Base-by-base conservation (phyloP, 441 rosid genomes). In the Erodium texanum region DNA sequence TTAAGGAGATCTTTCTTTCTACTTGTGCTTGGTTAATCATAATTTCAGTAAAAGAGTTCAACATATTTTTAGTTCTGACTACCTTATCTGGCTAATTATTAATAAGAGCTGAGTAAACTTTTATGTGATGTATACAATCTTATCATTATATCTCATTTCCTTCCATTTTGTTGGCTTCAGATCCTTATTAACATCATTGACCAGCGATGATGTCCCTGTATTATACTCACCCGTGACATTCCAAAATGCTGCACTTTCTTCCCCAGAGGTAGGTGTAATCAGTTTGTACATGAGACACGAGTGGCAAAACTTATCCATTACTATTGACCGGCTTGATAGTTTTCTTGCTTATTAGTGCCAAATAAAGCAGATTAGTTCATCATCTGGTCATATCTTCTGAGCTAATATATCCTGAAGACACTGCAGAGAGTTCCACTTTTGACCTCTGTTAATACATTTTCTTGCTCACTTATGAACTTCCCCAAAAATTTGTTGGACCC, bases 201-300 rank as follows among this genome's bases (percentile, higher is more conserved):
- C 83, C 66, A 84, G 87, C 6, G 77, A 73, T 71, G 98, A 95
- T 67, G 93, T 92, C 75, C 98, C 96, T 8, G 67, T 84, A 71
- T 64, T 95, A 67, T 92, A 84, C 82, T 88, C 98, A 61, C 91
- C 93, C 24, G 77, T 89, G 32, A 89, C 90, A 12, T 95, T 88
- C 77, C 92, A 82, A 67, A 88, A 92, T 78, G 90, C 92, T 70
- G 84, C 98, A 71, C 61, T 92, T 66, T 90, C 92, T 72, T 79
- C 90, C 68, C 99, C 64, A 59, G 64, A 59, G 64, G 64, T 59
- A 59, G 64, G 16, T 23, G 15, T 23, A 59, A 11, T 11, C 64
- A 11, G 16, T 24, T 3, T 59, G 64, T 59, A 59, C 41, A 6
- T 1, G 10, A 34, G 41, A 34, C 1, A 7, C 7, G 9, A 7